phyloP scores from a whole-genome alignment of 345 rosid species.

The Microthlaspi erraticum region DNA sequence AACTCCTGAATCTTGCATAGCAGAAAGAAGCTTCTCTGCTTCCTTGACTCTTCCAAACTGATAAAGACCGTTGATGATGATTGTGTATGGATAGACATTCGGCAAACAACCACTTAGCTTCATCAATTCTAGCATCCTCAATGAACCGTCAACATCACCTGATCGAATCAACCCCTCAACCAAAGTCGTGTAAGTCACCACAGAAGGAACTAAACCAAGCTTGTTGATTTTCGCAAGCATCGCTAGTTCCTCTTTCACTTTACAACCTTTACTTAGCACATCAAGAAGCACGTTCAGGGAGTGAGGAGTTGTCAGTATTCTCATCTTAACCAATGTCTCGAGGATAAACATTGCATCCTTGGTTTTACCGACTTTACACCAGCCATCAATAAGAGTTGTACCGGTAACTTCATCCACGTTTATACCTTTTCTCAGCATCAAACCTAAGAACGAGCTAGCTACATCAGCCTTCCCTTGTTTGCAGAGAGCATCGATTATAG shows the following conservation, averaged over 20 bases:
- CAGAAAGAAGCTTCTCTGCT: conserved; percentile 48
- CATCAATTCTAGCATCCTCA: conserved; percentile 48
- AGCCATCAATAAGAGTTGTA: conserved; percentile 57
- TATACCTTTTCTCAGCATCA: conserved; percentile 53
- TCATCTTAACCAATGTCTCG: conserved; percentile 44
- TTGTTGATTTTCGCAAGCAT: conserved; percentile 52
- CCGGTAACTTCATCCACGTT: conserved; percentile 51
- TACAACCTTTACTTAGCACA: conserved; percentile 50
- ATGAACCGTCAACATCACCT: conserved; percentile 44
- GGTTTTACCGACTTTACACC: conserved; percentile 46
- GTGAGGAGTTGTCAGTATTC: conserved; percentile 46
- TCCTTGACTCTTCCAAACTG: conserved; percentile 51
- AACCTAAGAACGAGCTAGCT: conserved; percentile 46
- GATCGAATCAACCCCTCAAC: conserved; percentile 50
- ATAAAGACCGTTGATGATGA: conserved; percentile 54
- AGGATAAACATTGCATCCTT: conserved; percentile 46
- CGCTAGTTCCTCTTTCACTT: conserved; percentile 50
- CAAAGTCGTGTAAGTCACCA: conserved; percentile 56
- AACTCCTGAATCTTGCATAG: conserved; percentile 50
- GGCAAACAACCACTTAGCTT: conserved; percentile 54
- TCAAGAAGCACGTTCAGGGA: conserved; percentile 52
- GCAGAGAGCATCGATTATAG: conserved; percentile 50
- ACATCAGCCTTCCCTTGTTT: conserved; percentile 46
- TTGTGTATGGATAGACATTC: conserved; percentile 55
- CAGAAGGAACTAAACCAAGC: conserved; percentile 56